Base-by-base conservation (phyloP, 495 filamentous ascomycete genomes). In the Penicillium robsamsonii region DNA sequence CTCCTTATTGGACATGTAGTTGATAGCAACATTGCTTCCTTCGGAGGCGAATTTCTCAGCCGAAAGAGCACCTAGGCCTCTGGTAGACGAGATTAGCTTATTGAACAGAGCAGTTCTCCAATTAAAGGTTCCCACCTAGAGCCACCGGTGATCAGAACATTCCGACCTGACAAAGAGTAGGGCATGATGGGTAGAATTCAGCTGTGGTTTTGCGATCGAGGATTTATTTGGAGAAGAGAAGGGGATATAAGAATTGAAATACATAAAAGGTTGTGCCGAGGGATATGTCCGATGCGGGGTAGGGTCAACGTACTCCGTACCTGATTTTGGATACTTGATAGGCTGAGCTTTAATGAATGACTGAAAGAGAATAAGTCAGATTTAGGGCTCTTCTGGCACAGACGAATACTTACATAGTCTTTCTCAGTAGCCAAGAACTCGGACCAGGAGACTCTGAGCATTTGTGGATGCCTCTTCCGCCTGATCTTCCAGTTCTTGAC, bases 21-120 rank as follows among this genome's bases (percentile, higher is more conserved):
- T 90, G 65, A 92, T 84, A 15, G 83, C 85, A 45, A 91, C 68
- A 62, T 89, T 88, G 59, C 73, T 81, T 29, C 85, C 85, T 59
- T 87, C 80, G 8, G 75, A 69, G 6, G 87, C 88, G 64, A 90
- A 90, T 37, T 86, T 87, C 37, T 79, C 70, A 30, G 75, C 79
- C 4, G 88, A 74, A 9, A 83, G 52, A 43, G 84, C 87, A 20
- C 88, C 88, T 4, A 90, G 76, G 12, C 88, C 87, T 62, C 84
- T 87, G 55, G 51, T 41, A 11, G 15, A 30, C 12, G 10, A 9
- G 2, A 40, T 60, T 42, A 59, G 54, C 37, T 48, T 29, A 54
- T 52, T 51, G n/a, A 30, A 1, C 3, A 7, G 15, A 11, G 10
- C 9, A 20, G 25, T 18, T 46, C 25, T 53, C 35, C 27, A 17